Base-by-base conservation (phyloP, 768 basidiomycete genomes). In the Rhizopogon sp. region DNA sequence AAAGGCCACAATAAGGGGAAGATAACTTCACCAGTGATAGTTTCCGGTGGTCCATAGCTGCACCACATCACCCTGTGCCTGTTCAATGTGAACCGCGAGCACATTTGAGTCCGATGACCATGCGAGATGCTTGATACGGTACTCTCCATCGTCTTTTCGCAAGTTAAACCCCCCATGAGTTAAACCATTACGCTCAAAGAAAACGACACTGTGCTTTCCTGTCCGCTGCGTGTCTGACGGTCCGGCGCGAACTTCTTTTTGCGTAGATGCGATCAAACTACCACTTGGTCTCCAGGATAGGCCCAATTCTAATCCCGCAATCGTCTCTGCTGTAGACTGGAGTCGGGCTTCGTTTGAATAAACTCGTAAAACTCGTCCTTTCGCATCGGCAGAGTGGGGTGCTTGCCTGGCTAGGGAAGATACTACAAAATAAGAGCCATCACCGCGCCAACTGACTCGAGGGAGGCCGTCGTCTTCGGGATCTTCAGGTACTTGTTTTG, bases 11-110 rank as follows among this genome's bases (percentile, higher is more conserved):
- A 33, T 45, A 3, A 54, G 6, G 2, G 37, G 29, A 6, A 17
- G 3, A 17, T 10, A 31, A 28, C 62, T 66, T 25, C 60, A 89
- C 93, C 97, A 98, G 65, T 98, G 87, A 68, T 97, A 98, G 66
- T 99, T 99, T 31, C 90, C 85, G 6, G 80, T 91, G 1, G 92
- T 89, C 93, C 94, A 99, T 0, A 98, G 74, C 72, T 99, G 97
- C 16, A 98, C 92, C 87, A 66, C 72, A 70, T 98, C 91, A 2
- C 79, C 80, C 8, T 76, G 74, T 37, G 82, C 76, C 31, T 78
- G 72, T 65, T 89, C 86, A 33, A 94, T 76, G 93, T 94, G 98
- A 0, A 98, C 74, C 0, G 86, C 85, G 31, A 99, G 73, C 11
- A 97, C 78, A 57, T 80, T 86, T 1, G 93, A 96, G 66, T 94